These are phyloP conservation scores for Hanseniaspora sp. DNA, from an alignment of 1,139 yeast genomes.

Conservation along the genomic window DNA sequence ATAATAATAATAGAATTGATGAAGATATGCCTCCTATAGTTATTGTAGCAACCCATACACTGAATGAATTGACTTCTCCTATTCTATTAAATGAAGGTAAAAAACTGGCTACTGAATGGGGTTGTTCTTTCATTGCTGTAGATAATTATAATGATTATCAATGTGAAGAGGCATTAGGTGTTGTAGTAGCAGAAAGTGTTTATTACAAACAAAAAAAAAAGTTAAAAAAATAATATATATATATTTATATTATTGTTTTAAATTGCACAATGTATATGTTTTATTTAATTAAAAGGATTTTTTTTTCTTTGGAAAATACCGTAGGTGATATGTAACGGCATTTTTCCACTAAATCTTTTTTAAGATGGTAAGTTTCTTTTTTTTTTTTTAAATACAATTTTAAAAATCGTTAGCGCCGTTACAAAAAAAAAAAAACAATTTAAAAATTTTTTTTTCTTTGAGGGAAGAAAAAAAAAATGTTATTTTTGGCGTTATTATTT, in stretches of 20 bases:
- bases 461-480: too few species aligned
- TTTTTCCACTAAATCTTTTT: too few species aligned
- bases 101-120: constrained; percentile 47
- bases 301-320: background rate
- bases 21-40: constrained; percentile 57
- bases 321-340: too few species aligned
- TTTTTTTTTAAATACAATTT: too few species aligned
- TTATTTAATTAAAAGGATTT: background rate
- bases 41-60: constrained; percentile 51
- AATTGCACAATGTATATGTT: background rate
- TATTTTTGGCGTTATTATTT: too few species aligned
- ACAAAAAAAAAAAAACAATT: too few species aligned
- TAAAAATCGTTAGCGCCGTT: too few species aligned
- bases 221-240: background rate
- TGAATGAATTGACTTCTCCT: constrained; percentile 49
- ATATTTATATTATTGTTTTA: background rate
- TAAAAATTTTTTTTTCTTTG: too few species aligned
- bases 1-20: constrained; percentile 20
- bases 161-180: constrained; percentile 45
- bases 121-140: constrained; percentile 50
- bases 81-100: constrained; percentile 45
- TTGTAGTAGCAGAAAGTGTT: constrained; percentile 41
- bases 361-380: too few species aligned
- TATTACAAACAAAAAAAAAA: background rate
- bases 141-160: constrained; percentile 41